phyloP scores from a whole-genome alignment of 2,329 filamentous ascomycete species.

The Pyricularia grisea region DNA sequence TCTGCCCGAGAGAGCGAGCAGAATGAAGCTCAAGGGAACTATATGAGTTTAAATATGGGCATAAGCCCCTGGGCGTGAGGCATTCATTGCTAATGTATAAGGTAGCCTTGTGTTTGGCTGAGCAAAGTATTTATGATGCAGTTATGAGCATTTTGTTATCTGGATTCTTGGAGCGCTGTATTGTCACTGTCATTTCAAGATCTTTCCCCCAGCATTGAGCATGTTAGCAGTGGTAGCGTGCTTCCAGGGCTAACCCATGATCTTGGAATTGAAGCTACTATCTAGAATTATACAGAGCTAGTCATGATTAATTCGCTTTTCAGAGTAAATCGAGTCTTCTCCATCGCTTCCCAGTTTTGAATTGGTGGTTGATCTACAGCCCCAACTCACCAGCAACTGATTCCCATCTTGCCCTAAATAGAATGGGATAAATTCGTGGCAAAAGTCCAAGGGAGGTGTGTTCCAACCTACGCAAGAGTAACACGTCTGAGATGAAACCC shows the following conservation, averaged over 20 bases:
- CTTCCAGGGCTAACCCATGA: neutral
- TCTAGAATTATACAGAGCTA: neutral
- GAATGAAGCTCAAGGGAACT: neutral
- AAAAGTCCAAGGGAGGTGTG: neutral
- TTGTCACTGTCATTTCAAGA: neutral
- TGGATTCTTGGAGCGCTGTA: neutral
- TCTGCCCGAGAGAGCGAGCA: neutral
- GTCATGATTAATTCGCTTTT: neutral
- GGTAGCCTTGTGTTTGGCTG: neutral
- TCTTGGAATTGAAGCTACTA: neutral
- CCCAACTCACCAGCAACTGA: neutral
- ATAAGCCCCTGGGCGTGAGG: neutral
- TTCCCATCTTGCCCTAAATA: neutral
- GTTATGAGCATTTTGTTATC: neutral
- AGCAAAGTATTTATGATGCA: neutral
- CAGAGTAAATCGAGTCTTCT: neutral
- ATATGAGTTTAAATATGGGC: neutral
- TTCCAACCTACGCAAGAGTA: neutral
- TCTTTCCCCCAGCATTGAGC: neutral
- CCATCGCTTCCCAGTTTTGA: no score
- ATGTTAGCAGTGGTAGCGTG: neutral
- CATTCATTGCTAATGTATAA: neutral
- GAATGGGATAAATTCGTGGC: neutral
- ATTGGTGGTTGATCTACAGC: no score
- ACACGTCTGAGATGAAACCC: neutral